Base-by-base conservation (phyloP, 2,329 filamentous ascomycete genomes). In the Pyrenophora tritici-repentis region DNA sequence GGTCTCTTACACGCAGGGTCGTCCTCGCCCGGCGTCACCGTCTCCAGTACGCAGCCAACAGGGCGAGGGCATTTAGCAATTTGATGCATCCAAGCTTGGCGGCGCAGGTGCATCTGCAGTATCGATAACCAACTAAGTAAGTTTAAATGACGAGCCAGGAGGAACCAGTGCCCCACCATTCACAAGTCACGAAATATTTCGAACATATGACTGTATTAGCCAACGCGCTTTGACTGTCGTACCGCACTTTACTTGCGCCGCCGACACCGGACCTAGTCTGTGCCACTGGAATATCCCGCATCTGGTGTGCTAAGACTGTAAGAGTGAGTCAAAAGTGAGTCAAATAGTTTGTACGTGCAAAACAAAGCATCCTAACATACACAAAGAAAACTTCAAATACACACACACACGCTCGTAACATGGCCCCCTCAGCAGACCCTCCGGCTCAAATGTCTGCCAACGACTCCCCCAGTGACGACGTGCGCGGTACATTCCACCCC, bases 391-490 rank as follows among this genome's bases (percentile, higher is more conserved):
- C 24, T 24, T 6, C n/a, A 26, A 12, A 26, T 10, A 40, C 20
- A n/a, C 10, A 20, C 18, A 20, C 18, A 20, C 33, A 12, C n/a
- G 39, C 20, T 37, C 48, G 4, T 42, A 50, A 13, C 32, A 59
- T 62, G 57, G 52, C 63, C 43, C 39, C 58, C 34, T 47, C 53
- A 29, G 50, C 60, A 55, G 51, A 55, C 48, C 32, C 51, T 22
- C 26, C 58, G 37, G 50, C 50, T 47, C 50, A 65, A 44, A 72
- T 73, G 69, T 55, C 67, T 52, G 61, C 67, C 50, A 55, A 56
- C 39, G 56, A 68, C 13, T 55, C 66, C 55, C 65, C 73, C 41
- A 76, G 72, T 60, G 80, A 82, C 68, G 80, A 82, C 66, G 79
- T 81, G 63, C 79, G 80, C 71, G 78, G 80, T 81, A 76, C 46